phyloP scores from a whole-genome alignment of 1,139 yeast species.

The Yamadazyma oceani region DNA sequence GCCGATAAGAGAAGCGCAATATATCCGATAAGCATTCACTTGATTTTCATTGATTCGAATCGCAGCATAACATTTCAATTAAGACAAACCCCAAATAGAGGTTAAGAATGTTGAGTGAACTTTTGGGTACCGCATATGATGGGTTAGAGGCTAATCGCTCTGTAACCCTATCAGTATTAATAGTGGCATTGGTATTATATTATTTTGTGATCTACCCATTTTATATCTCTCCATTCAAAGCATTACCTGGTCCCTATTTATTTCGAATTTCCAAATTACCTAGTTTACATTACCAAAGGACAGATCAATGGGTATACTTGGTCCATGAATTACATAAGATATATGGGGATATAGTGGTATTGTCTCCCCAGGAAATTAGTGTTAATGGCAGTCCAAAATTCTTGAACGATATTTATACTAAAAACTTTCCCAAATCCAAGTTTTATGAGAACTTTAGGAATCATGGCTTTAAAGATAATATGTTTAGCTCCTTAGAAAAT shows the following conservation, averaged over 20 bases:
- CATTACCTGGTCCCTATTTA: slow-evolving; percentile 62
- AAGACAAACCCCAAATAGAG: too few species aligned
- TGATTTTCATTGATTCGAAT: too few species aligned
- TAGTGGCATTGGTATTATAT: slow-evolving; percentile 19
- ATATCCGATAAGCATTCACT: too few species aligned
- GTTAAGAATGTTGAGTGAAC: slow-evolving; percentile 10
- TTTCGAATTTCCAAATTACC: slow-evolving; percentile 48
- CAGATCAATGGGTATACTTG: slow-evolving; percentile 49
- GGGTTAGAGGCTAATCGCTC: slow-evolving; percentile 10
- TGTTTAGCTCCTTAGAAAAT: slow-evolving; percentile 56
- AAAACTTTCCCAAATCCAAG: slow-evolving; percentile 56
- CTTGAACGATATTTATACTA: slow-evolving; percentile 56
- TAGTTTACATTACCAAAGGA: slow-evolving; percentile 53
- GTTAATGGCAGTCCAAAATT: slow-evolving; percentile 51
- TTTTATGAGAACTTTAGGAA: slow-evolving; percentile 66
- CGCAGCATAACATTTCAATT: too few species aligned
- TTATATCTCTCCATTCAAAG: slow-evolving; percentile 47
- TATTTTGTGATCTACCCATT: slow-evolving; percentile 44
- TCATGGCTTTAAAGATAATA: slow-evolving; percentile 53
- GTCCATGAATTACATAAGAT: slow-evolving; percentile 52
- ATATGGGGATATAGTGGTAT: slow-evolving; percentile 61
- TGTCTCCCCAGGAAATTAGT: slow-evolving; percentile 64
- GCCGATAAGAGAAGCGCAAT: too few species aligned
- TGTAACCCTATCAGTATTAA: slow-evolving; percentile 1
- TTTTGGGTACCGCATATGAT: slow-evolving; percentile 2